Evolutionary conservation across 2,329 filamentous ascomycete species (phyloP), one percentile per base, ranked within the genome.

Genomic region (Fusarium mexicanum): DNA sequence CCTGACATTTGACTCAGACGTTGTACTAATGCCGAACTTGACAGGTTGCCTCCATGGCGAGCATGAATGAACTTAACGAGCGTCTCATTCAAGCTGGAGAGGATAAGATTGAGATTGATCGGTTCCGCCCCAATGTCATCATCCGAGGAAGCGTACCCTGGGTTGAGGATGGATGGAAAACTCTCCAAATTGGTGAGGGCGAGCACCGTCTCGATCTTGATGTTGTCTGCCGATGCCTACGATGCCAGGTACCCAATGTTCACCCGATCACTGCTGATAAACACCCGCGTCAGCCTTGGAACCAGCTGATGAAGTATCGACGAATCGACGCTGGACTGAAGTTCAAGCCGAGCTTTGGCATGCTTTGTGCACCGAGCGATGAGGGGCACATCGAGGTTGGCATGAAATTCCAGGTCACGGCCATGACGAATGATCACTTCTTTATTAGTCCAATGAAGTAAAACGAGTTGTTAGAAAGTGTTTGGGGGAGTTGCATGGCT

Each of bases 271-370:
- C 89, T 10, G 90, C 87, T 14, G 84, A 86, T 67, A 89, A 90
- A 80, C 84, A 91, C 76, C 83, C 85, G 58, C 85, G 85, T 54
- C 85, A 92, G 83, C 90, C 90, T 12, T 92, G 90, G 90, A 86
- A 91, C 75, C 87, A 86, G 69, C 79, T 92, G 61, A 88, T 91
- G 85, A 87, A 87, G 76, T 91, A 90, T 79, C 82, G 90, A 14
- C 80, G 89, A 35, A 84, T 91, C 10, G 90, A 92, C 77, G 82
- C 87, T 74, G 90, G 90, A 1, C 85, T 89, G 33, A 91, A 86
- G 80, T 91, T 84, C 72, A 92, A 92, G 82, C 90, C 90, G 46
- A 91, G 90, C 74, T 92, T 91, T 83, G 90, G 90, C 4, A 92
- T 92, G 91, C 79, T 92, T 76, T 88, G 89, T 78, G 88, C 88